Conservation (phyloP, 2,329 filamentous ascomycete genomes). For the Ophiostoma piceae region DNA sequence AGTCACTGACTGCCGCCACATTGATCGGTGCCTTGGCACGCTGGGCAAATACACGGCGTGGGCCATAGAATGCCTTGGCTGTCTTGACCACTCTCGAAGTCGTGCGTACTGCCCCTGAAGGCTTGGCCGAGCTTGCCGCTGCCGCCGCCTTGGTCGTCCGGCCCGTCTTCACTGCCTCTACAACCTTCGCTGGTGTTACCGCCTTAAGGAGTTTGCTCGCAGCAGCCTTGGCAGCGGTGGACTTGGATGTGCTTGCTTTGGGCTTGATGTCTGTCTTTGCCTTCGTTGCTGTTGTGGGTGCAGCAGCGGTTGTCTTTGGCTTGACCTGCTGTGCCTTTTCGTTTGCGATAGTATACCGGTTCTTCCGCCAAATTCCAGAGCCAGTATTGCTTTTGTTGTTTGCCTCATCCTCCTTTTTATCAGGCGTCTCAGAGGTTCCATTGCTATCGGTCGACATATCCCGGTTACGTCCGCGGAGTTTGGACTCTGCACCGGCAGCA, state of each 20-base stretch:
- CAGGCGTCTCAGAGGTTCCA: neutral
- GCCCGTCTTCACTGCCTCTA: neutral
- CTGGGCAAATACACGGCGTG: conserved; percentile 15
- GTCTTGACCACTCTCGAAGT: conserved; percentile 11
- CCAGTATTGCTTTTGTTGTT: conserved; percentile 16
- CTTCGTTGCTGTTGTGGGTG: conserved; percentile 10
- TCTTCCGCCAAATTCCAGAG: conserved; percentile 28
- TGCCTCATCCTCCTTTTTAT: neutral
- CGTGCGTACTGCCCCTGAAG: neutral
- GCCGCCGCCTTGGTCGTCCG: conserved; percentile 11
- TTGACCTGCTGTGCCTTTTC: conserved; percentile 14
- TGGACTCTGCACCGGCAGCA: conserved; percentile 61
- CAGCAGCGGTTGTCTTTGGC: neutral
- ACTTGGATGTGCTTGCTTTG: neutral
- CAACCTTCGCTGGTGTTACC: neutral
- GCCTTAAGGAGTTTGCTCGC: neutral
- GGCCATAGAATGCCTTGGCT: conserved; percentile 18
- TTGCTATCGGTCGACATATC: neutral
- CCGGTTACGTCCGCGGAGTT: conserved; percentile 41
- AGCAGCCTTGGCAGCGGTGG: neutral
- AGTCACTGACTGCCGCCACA: conserved; percentile 3
- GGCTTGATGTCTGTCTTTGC: neutral
- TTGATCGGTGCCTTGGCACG: neutral
- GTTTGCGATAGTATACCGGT: conserved; percentile 24
- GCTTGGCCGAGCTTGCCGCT: neutral